Base-by-base conservation (phyloP, 345 rosid species). In the Isatis tinctoria region DNA sequence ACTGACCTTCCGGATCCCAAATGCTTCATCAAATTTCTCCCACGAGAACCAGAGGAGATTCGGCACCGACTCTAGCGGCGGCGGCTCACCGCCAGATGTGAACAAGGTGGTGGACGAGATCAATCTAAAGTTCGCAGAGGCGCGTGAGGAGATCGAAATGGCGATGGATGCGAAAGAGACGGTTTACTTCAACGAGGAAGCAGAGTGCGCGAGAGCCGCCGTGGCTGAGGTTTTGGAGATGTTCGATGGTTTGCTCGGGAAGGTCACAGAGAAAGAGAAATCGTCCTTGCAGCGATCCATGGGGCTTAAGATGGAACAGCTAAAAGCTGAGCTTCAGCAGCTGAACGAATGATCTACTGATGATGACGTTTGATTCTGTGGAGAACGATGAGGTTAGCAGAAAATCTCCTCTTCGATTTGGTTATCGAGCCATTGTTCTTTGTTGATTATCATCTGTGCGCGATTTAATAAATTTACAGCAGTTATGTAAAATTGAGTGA, bases 151-250 rank as follows among this genome's bases (percentile, higher is more conserved):
- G 91, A 88, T 92, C 59, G 97, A 95, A 65, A 83, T 85, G 94
- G 97, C 97, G n/a, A 84, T 87, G 96, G 99, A 92, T 4, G 84
- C 98, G 7, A 95, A 95, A 22, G 99, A 95, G 80, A 92, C 97
- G 10, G 89, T 92, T 52, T 95, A 90, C 77, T 95, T 95, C 80
- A 57, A 95, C 60, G 99, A 95, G 69, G 98, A 95, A 70, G 97
- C 96, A 5, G 96, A 87, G 72, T 88, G 92, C 80, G 97, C 99
- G 2, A 83, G 97, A 71, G 84, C 65, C 57, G 92, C 91, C 2
- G 98, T 85, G 60, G 82, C 85, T 30, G 92, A 95, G 48, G 92
- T 85, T 22, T 16, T 87, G 75, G 89, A 85, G 67, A 43, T 83
- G 90, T 95, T 87, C 70, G 76, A 83, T 2, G 87, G 83, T 60